These are phyloP conservation scores for Plasmodium reichenowi DNA, from an alignment of 169 alveolate species.

Conservation along the genomic window DNA sequence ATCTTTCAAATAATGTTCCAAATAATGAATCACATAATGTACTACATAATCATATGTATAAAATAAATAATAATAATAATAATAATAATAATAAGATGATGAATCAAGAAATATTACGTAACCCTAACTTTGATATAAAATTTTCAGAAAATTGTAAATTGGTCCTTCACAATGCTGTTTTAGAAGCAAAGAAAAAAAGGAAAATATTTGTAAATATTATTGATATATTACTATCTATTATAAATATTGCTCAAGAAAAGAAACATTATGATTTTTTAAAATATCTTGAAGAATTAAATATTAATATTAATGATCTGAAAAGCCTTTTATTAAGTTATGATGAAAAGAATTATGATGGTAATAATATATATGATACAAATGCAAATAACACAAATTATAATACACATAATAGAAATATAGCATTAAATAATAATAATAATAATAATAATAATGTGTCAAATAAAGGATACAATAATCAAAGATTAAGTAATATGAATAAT, in stretches of 20 bases:
- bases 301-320: constrained; percentile 50
- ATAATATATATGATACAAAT: background rate
- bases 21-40: background rate
- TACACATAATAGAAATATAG: background rate
- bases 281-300: constrained; percentile 49
- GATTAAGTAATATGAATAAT: background rate
- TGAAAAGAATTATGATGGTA: background rate
- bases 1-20: background rate
- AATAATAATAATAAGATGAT: background rate
- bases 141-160: constrained; percentile 64
- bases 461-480: background rate
- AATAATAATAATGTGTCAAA: background rate
- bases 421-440: background rate
- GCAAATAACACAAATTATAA: background rate
- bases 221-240: constrained; percentile 54
- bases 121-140: constrained; percentile 26
- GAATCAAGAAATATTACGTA: background rate
- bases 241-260: constrained; percentile 40
- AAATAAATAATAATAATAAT: background rate
- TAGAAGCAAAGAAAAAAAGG: constrained; percentile 58
- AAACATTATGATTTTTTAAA: constrained; percentile 25
- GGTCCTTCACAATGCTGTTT: constrained; percentile 64
- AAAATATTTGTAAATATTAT: constrained; percentile 58
- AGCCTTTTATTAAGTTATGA: constrained; percentile 22
- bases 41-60: background rate